Evolutionary conservation across 257 asterid genomes (phyloP), one percentile per base, ranked within the genome.

Genomic region (Lycium ferocissimum): DNA sequence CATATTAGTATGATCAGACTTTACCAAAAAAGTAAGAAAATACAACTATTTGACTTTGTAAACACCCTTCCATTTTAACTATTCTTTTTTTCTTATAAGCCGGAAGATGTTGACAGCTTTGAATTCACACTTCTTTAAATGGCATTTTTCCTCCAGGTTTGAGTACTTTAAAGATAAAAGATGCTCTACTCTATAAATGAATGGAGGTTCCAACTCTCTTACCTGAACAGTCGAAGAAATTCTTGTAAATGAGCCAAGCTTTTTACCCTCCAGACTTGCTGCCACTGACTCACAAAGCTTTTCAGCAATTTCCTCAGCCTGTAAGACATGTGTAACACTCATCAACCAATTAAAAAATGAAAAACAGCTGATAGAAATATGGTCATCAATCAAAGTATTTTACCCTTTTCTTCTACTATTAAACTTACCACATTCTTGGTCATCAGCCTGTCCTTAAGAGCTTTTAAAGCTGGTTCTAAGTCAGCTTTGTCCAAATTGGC

Each of bases 271-370:
- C 22, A 95, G 94, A 85, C 99, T 95, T 89, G 95, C 97, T 20
- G 98, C 97, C 47, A 97, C 99, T 9, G 99, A 95, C 85, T 95
- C 98, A 90, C 98, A 97, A 56, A 97, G 97, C 87, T 97, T 95
- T 89, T 94, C 98, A 81, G 99, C 98, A 87, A 97, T 97, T 91
- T 97, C 99, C 86, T 97, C 98, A 8, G 99, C 99, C 99, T 97
- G 93, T 81, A 83, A 58, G 70, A 85, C 61, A 85, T 61, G 81
- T 81, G 85, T 67, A 79, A 59, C 82, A 43, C 75, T 63, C 51
- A 57, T 40, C 13, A 26, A 67, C 71, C 43, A 53, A 15, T 40
- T 15, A 45, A 49, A 67, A 4, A 47, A 61, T 2, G 17, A 84
- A 43, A 43, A n/a, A 14, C 6, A 3, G 20, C 40, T 38, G 10